Conservation (phyloP, 2,329 filamentous ascomycete species). For the Bisporella sp. region DNA sequence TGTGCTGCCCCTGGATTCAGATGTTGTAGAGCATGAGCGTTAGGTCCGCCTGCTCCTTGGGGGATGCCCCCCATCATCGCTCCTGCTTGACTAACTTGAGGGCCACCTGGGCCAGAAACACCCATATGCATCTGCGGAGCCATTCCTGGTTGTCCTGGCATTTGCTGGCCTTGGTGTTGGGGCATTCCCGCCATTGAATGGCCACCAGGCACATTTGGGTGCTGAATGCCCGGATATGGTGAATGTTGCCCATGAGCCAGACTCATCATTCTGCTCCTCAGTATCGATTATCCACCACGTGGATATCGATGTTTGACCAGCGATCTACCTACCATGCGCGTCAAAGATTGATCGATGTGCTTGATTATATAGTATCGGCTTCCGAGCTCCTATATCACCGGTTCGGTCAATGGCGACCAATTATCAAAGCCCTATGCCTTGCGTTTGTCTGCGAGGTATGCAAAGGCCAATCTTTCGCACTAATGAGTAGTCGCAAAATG, state of each 20-base stretch:
- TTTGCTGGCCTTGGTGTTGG: conserved; percentile 57
- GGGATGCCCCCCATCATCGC: conserved; percentile 74
- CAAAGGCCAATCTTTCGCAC: too few species aligned
- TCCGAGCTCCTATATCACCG: too few species aligned
- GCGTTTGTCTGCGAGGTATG: too few species aligned
- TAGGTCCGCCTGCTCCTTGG: conserved; percentile 49
- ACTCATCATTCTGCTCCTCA: conserved; percentile 61
- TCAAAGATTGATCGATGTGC: background rate
- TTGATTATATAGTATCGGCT: too few species aligned
- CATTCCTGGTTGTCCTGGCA: conserved; percentile 53
- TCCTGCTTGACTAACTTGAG: conserved; percentile 61
- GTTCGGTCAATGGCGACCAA: too few species aligned
- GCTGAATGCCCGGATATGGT: conserved; percentile 67
- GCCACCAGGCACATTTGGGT: conserved; percentile 58
- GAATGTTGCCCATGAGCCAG: conserved; percentile 56
- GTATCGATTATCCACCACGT: conserved; percentile 44
- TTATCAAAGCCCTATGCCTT: too few species aligned
- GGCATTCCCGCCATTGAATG: conserved; percentile 48
- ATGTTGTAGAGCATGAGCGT: conserved; percentile 66
- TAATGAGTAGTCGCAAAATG: too few species aligned
- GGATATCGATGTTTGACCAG: conserved; percentile 44
- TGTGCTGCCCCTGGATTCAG: conserved; percentile 47
- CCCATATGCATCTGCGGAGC: conserved; percentile 68
- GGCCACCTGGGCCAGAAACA: conserved; percentile 62
- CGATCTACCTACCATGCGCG: conserved; percentile 21